A percentile compares a stretch with the other conserved stretches of the same genome.
These are phyloP conservation scores for Akanthomyces uredinophilus DNA, from an alignment of 2,329 filamentous ascomycete species.

Conservation along the genomic window DNA sequence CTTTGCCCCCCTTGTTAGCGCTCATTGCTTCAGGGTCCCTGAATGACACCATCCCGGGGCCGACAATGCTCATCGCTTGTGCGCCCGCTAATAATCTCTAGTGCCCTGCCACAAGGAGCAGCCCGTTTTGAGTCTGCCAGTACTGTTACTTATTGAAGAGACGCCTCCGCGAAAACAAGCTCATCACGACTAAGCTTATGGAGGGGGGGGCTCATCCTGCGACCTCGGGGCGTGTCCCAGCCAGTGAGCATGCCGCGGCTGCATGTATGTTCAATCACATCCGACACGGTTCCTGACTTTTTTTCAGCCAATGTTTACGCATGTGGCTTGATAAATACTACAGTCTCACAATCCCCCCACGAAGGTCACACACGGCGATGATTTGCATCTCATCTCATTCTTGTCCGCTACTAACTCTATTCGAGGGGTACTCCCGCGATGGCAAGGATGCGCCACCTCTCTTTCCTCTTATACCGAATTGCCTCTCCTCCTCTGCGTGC, in stretches of 20 bases:
- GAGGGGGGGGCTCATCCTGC: neutral
- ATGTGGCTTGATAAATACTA: slow-evolving; percentile 3
- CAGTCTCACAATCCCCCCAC: neutral
- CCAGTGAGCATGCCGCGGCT: neutral
- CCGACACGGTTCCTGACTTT: neutral
- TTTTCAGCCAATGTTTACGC: neutral
- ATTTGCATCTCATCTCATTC: neutral
- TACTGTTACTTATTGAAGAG: slow-evolving; percentile 5
- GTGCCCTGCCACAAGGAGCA: neutral
- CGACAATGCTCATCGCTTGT: slow-evolving; percentile 11
- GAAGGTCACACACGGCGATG: neutral
- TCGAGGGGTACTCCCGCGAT: neutral
- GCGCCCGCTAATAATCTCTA: neutral
- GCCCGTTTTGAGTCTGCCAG: neutral
- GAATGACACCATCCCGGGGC: slow-evolving; percentile 15
- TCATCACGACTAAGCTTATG: neutral
- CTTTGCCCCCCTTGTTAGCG: slow-evolving; percentile 7
- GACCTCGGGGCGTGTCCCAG: neutral
- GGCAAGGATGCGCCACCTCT: neutral
- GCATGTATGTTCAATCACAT: neutral
- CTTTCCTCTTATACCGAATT: neutral
- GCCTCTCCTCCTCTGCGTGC: neutral
- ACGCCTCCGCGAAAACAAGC: neutral
- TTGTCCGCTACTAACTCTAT: neutral
- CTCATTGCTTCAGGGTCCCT: slow-evolving; percentile 2